A percentile compares a stretch with the other conserved stretches of the same genome.
Evolutionary conservation across 148 eudicot species (phyloP).

Genomic region (Agrostemma githago): DNA sequence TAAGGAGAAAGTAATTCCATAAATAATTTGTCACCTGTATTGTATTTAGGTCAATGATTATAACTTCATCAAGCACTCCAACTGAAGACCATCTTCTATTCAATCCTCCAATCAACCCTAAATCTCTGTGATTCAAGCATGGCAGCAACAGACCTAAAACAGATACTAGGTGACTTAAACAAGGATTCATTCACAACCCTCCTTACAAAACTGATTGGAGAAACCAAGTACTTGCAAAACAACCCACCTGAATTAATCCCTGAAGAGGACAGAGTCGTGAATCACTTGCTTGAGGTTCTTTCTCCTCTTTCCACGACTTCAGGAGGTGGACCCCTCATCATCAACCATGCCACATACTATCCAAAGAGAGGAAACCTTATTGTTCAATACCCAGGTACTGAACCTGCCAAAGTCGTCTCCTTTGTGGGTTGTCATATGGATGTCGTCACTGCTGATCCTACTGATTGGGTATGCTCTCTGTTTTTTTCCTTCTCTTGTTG

Average conservation of each 20-base stretch:
- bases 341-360: slow-evolving; percentile 65
- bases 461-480: slow-evolving; percentile 61
- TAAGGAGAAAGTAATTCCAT: too few species aligned
- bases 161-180: slow-evolving; percentile 58
- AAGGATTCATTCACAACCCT: slow-evolving; percentile 60
- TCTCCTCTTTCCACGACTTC: slow-evolving; percentile 59
- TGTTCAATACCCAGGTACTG: slow-evolving; percentile 86
- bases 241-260: slow-evolving; percentile 96
- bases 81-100: too few species aligned
- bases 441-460: slow-evolving; percentile 88
- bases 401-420: slow-evolving; percentile 56
- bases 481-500: too few species aligned
- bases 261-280: slow-evolving; percentile 80
- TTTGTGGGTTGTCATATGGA: slow-evolving; percentile 99
- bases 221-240: slow-evolving; percentile 82
- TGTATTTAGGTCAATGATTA: too few species aligned
- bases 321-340: slow-evolving; percentile 73
- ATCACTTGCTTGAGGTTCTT: slow-evolving; percentile 59
- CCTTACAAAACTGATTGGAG: slow-evolving; percentile 72
- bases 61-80: too few species aligned
- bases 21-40: too few species aligned
- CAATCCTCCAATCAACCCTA: too few species aligned
- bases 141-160: slow-evolving; percentile 27
- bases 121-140: too few species aligned
- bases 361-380: slow-evolving; percentile 84